A percentile compares a stretch with the other conserved stretches of the same genome.
Conservation (phyloP, 768 basidiomycete genomes). For the Gelatoporia subvermispora region DNA sequence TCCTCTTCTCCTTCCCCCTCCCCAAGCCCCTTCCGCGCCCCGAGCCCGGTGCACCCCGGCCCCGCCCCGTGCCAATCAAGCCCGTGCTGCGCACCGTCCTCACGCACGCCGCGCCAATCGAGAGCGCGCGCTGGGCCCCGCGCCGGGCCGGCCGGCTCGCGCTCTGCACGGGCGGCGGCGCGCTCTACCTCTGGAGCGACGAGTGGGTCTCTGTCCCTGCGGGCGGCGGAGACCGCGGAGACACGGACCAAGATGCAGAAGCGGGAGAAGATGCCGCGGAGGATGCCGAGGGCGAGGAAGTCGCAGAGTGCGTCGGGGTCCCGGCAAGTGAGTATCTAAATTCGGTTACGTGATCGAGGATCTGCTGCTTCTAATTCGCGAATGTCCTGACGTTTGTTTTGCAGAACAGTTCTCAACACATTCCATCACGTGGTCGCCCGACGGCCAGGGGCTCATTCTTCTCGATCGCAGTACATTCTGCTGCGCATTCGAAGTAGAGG, state of each 20-base stretch:
- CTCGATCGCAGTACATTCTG: slow-evolving; percentile 79
- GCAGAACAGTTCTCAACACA: slow-evolving; percentile 67
- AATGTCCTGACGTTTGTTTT: neutral
- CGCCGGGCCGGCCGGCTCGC: slow-evolving; percentile 66
- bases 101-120: slow-evolving; percentile 57
- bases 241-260: neutral
- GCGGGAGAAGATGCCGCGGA: slow-evolving; percentile 18
- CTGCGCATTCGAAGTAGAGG: slow-evolving; percentile 72
- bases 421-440: slow-evolving; percentile 77
- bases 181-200: slow-evolving; percentile 78
- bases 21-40: neutral
- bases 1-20: slow-evolving; percentile 12
- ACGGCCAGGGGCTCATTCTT: slow-evolving; percentile 76
- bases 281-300: slow-evolving; percentile 57
- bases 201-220: slow-evolving; percentile 59
- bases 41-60: neutral
- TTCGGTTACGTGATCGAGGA: neutral
- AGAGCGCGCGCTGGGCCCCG: slow-evolving; percentile 72
- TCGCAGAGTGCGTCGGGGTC: slow-evolving; percentile 87
- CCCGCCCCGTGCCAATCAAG: slow-evolving; percentile 21
- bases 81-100: slow-evolving; percentile 66
- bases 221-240: too few relatives aligned
- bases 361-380: neutral
- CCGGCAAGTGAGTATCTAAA: slow-evolving; percentile 66
- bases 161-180: slow-evolving; percentile 61